A percentile compares a stretch with the other conserved stretches of the same genome.
These are phyloP conservation scores for Euryodendron excelsum DNA, from an alignment of 148 eudicot species.

Conservation along the genomic window DNA sequence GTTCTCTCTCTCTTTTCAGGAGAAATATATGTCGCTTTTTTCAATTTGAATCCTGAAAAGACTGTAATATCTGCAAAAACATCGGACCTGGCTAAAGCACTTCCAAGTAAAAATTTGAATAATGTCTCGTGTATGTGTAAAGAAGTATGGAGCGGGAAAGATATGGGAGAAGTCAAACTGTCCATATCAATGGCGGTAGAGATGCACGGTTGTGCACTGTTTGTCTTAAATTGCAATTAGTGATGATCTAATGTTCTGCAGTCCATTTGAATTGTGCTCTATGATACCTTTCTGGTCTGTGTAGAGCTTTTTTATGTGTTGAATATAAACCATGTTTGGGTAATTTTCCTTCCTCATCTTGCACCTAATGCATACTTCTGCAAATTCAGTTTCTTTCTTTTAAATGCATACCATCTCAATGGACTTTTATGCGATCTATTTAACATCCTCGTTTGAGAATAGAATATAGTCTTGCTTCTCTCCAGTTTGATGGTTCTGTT, in stretches of 20 bases:
- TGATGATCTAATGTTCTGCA: not conserved
- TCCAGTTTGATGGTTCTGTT: too few relatives aligned
- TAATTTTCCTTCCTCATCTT: not conserved
- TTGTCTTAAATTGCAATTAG: constrained; percentile 26
- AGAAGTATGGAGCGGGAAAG: constrained; percentile 72
- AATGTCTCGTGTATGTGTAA: constrained; percentile 39
- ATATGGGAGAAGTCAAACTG: constrained; percentile 31
- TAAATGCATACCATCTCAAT: too few relatives aligned
- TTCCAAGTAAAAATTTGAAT: constrained; percentile 34
- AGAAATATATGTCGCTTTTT: constrained; percentile 71
- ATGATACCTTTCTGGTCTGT: too few relatives aligned
- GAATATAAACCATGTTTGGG: not conserved
- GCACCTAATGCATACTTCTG: not conserved
- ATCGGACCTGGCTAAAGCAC: constrained; percentile 45
- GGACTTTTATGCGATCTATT: too few relatives aligned
- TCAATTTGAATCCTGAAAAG: constrained; percentile 56
- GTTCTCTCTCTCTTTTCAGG: constrained; percentile 39
- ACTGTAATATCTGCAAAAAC: constrained; percentile 49
- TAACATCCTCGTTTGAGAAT: too few relatives aligned
- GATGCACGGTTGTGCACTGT: constrained; percentile 64
- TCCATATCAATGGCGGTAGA: constrained; percentile 54
- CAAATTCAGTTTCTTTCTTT: too few relatives aligned
- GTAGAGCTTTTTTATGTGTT: not conserved
- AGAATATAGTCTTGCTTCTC: too few relatives aligned
- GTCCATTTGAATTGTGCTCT: too few relatives aligned